A percentile compares a stretch with the other conserved stretches of the same genome.
Evolutionary conservation across 768 basidiomycete species (phyloP).

Genomic region (Kwoniella dendrophila): DNA sequence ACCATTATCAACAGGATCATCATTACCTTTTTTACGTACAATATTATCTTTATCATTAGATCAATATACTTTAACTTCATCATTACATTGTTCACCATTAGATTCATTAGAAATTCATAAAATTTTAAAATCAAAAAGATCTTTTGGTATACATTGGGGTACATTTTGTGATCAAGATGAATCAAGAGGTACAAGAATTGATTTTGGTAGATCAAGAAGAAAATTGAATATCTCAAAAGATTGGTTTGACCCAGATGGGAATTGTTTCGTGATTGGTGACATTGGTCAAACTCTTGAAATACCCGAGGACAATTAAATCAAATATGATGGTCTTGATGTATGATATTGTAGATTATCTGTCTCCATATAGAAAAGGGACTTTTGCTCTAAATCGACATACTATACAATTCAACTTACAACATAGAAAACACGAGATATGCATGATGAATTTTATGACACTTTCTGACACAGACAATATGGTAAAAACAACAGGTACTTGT

Average conservation of each 20-base stretch:
- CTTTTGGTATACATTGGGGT: slow-evolving; percentile 50
- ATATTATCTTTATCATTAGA: slow-evolving; percentile 53
- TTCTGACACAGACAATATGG: neutral
- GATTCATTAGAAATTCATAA: slow-evolving; percentile 46
- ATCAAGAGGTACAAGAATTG: slow-evolving; percentile 44
- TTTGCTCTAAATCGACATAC: too few species aligned
- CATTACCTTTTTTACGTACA: slow-evolving; percentile 52
- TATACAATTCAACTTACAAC: too few species aligned
- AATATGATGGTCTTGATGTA: too few species aligned
- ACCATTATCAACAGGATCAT: slow-evolving; percentile 54
- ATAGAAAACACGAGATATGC: slow-evolving; percentile 1
- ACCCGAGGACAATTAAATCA: too few species aligned
- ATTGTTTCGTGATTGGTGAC: slow-evolving; percentile 42
- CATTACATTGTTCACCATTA: slow-evolving; percentile 43
- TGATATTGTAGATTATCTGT: too few species aligned
- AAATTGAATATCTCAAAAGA: slow-evolving; percentile 19
- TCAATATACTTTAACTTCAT: slow-evolving; percentile 54
- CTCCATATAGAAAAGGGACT: too few species aligned
- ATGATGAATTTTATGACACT: slow-evolving; percentile 1
- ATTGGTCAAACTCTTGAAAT: slow-evolving; percentile 36
- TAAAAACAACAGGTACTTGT: slow-evolving; percentile 2
- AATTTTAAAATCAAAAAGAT: slow-evolving; percentile 33
- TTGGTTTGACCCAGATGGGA: slow-evolving; percentile 32
- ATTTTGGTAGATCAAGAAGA: slow-evolving; percentile 43
- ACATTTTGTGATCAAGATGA: slow-evolving; percentile 50